Evolutionary conservation across 805 yeast genomes (phyloP), one percentile per base, ranked within the genome.

Genomic region (Dipodascus albidus): DNA sequence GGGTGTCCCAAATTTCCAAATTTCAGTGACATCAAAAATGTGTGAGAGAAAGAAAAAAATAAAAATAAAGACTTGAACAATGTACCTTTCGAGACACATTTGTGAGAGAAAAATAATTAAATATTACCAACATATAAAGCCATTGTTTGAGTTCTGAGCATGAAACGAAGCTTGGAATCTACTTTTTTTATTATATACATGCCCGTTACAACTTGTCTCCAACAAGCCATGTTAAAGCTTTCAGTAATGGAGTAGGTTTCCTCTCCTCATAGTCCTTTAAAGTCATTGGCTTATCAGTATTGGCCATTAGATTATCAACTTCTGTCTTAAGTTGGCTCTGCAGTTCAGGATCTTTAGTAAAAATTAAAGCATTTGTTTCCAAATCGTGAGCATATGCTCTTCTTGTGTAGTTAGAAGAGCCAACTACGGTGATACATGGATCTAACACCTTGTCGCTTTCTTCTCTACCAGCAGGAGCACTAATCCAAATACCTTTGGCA

Each of bases 401-500:
- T 57, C 84, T 79, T 0, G 99, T 93, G 67, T 89, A 93, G 66
- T 93, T 93, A 0, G 97, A 88, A 0, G 96, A 87, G 0, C 99
- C 99, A 50, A 93, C 76, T 3, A 90, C 80, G 0, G 96, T 87
- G 11, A 87, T 69, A 19, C 83, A 75, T 1, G 97, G 96, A 11
- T 64, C 62, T 6, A 22, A 15, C 17, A 38, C 4, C 44, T 9
- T 9, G 15, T 31, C 15, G 9, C 14, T 9, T 9, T 31, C 15
- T 17, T 47, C 49, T 0, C 60, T 57, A 49, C 80, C 84, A 1
- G 69, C 74, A 0, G 88, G 85, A 11, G 73, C 71, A 6, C 79
- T 73, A 0, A 87, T 69, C 98, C 98, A 93, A 2, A 91, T 70
- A 1, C 99, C 99, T 65, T 93, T 93, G 14, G 99, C 98, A 64